Evolutionary conservation across 108 stramenopile genomes (phyloP), one percentile per base, ranked within the genome.

Genomic region (Parmales sp.): DNA sequence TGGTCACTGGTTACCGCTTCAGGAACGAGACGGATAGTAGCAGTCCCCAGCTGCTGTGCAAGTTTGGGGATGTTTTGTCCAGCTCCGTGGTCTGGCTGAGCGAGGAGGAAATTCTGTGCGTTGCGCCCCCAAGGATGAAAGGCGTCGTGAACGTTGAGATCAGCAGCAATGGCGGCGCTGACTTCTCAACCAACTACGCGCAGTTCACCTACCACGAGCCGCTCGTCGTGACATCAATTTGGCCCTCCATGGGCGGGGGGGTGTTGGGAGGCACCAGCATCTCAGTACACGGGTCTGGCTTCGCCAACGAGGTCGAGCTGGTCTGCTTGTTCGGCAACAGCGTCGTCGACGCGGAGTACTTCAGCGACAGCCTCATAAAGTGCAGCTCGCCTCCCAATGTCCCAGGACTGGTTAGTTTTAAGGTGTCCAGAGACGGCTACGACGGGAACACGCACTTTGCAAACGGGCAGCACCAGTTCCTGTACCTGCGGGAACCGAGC

Each of bases 41-140:
- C 75, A 1, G 26, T 22, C 5, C 37, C 66, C 20, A 45, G n/a
- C 19, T 76, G 72, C 51, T 48, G 54, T 60, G 46, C 46, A 48
- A 48, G 46, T 79, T 79, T 49, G 78, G 72, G 0, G 39, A 39
- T 8, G 29, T 78, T 9, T 65, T 68, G 34, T 78, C 74, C 37
- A 37, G 22, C 26, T 20, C 77, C 11, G 70, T 71, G 37, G 36
- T 51, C 11, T 16, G 71, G 39, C n/a, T 25, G 25, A 7, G 71
- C 3, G 73, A 67, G 26, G 29, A 23, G 48, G 51, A 28, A 11
- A 25, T 48, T 29, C 48, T 78, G 20, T 48, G 69, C 51, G 46
- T 78, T 19, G 60, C 70, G 16, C 6, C 50, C 36, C 50, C 49
- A 37, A 74, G 73, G 9, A 48, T 71, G 31, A 71, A 76, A 45